Evolutionary conservation across 164 flowering plant genomes (phyloP).

Genomic region (Cinnamomum chago): DNA sequence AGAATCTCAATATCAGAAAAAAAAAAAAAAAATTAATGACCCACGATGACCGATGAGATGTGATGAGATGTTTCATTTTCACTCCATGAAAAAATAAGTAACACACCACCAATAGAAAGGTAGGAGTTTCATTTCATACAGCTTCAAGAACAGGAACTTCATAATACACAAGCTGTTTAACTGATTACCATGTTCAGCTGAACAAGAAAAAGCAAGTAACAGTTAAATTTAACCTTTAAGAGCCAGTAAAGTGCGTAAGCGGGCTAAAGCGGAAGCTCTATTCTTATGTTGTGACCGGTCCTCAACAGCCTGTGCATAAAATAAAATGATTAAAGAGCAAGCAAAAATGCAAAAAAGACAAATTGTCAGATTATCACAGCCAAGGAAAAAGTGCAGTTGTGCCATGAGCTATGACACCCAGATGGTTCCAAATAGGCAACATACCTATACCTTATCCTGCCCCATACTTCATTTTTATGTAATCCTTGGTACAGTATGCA

Average conservation of each 20-base stretch:
- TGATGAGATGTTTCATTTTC: not conserved
- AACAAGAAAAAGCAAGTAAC: not conserved
- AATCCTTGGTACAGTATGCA: not conserved
- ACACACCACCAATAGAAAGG: not conserved
- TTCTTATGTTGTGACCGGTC: constrained; percentile 93
- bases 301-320: constrained; percentile 59
- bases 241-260: constrained; percentile 71
- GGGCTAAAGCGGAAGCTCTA: constrained; percentile 71
- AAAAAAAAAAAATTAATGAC: too few relatives aligned
- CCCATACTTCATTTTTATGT: not conserved
- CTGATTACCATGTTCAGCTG: not conserved
- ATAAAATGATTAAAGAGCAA: not conserved
- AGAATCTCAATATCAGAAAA: too few relatives aligned
- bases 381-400: not conserved
- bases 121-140: not conserved
- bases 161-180: not conserved
- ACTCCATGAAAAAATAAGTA: not conserved
- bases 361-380: not conserved
- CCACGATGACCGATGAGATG: too few relatives aligned
- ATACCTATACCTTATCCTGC: too few relatives aligned
- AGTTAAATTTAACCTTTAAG: constrained; percentile 54
- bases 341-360: not conserved
- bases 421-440: too few relatives aligned
- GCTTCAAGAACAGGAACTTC: not conserved
- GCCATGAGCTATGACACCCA: not conserved